Evolutionary conservation across 306 rosid species (phyloP).

Genomic region (Acmispon strigosus): DNA sequence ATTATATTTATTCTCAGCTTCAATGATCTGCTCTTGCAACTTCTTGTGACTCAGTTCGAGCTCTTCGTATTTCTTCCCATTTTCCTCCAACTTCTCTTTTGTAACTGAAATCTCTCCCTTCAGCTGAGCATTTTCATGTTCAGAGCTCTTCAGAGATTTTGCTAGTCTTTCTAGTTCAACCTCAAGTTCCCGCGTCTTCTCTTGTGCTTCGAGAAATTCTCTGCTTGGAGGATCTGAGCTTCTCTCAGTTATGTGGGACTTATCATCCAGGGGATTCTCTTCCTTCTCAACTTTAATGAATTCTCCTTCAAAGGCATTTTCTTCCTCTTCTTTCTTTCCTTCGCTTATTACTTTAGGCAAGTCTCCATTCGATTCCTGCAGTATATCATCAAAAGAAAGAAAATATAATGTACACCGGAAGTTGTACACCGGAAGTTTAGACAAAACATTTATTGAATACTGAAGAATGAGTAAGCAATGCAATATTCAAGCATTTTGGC

Average conservation of each 20-base stretch:
- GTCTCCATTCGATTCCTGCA: conserved; percentile 53
- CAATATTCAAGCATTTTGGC: neutral
- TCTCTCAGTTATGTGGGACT: conserved; percentile 36
- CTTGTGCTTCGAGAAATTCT: conserved; percentile 78
- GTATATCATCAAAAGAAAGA: neutral
- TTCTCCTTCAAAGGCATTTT: conserved; percentile 76
- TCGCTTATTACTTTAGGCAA: conserved; percentile 27
- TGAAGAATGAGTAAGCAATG: neutral
- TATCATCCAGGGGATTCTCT: conserved; percentile 32
- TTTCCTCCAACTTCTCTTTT: conserved; percentile 57
- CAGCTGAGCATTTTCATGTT: conserved; percentile 63
- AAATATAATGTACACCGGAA: neutral
- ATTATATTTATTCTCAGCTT: conserved; percentile 57
- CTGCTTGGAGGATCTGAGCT: conserved; percentile 57
- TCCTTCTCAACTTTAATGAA: conserved; percentile 94
- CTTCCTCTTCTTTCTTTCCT: conserved; percentile 79
- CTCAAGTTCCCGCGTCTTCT: conserved; percentile 74
- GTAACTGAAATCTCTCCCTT: conserved; percentile 58
- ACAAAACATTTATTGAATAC: neutral
- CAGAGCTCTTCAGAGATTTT: conserved; percentile 60
- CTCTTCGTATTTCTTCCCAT: conserved; percentile 50
- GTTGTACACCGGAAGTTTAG: neutral
- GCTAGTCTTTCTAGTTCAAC: conserved; percentile 54
- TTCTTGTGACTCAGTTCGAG: conserved; percentile 60
- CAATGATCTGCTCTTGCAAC: conserved; percentile 54